Conservation (phyloP, 495 filamentous ascomycete genomes). For the Hyphodiscus hymeniophilus region DNA sequence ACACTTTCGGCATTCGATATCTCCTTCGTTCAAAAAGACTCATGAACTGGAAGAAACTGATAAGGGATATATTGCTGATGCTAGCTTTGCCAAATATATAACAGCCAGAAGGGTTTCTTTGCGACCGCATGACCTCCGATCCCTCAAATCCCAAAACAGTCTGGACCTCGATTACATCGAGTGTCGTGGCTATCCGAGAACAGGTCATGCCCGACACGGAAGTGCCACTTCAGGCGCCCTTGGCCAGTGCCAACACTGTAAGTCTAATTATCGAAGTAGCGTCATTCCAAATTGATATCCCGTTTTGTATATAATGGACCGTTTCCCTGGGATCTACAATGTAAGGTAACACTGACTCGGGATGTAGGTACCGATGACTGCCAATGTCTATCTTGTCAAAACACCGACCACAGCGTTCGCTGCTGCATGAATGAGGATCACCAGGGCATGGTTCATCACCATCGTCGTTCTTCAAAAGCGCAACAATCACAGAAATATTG, state of each 20-base stretch:
- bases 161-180: constrained; percentile 11
- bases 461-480: constrained; percentile 4
- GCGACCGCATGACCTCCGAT: not conserved
- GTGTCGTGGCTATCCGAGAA: constrained; percentile 19
- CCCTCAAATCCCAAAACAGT: constrained; percentile 5
- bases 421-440: constrained; percentile 19
- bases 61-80: constrained; percentile 15
- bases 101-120: not conserved
- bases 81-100: constrained; percentile 11
- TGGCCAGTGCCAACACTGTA: constrained; percentile 20
- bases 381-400: constrained; percentile 16
- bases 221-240: constrained; percentile 10
- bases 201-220: constrained; percentile 11
- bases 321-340: no score
- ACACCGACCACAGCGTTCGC: constrained; percentile 14
- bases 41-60: constrained; percentile 18
- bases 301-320: no score
- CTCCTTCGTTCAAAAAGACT: constrained; percentile 13
- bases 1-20: constrained; percentile 26
- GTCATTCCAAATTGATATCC: no score
- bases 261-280: no score
- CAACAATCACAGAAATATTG: no score
- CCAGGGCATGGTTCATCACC: constrained; percentile 11
- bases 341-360: no score
- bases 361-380: constrained; percentile 20